Conservation (phyloP, 2,329 filamentous ascomycete species). For the Falciphora oryzae region DNA sequence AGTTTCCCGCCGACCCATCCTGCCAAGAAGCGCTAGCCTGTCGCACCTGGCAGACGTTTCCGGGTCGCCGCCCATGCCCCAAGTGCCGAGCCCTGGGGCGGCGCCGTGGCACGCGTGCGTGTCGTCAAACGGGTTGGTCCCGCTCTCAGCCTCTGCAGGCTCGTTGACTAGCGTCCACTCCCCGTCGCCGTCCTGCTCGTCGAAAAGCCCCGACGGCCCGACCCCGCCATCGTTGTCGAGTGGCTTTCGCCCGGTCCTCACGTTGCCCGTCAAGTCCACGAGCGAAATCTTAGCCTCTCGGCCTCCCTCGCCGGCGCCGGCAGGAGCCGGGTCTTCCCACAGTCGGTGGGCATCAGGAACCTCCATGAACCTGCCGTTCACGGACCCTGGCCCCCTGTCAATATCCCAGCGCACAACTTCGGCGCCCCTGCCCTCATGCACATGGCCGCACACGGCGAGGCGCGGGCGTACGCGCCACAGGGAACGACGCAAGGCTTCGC, state of each 20-base stretch:
- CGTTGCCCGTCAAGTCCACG: slow-evolving; percentile 49
- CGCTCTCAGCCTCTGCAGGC: neutral
- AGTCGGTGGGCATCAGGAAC: slow-evolving; percentile 20
- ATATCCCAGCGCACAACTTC: slow-evolving; percentile 58
- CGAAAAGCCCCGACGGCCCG: neutral
- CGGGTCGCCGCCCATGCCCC: slow-evolving; percentile 35
- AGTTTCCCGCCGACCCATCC: slow-evolving; percentile 55
- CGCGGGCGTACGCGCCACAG: slow-evolving; percentile 57
- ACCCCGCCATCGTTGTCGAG: slow-evolving; percentile 42
- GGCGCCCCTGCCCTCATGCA: slow-evolving; percentile 62
- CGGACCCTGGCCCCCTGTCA: slow-evolving; percentile 23
- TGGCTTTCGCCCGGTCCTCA: slow-evolving; percentile 27
- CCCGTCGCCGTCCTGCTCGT: neutral
- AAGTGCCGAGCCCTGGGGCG: slow-evolving; percentile 24
- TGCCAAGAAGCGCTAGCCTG: slow-evolving; percentile 31
- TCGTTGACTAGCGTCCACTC: neutral
- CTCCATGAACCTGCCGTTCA: neutral
- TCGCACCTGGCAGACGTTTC: slow-evolving; percentile 34
- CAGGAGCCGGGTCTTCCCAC: slow-evolving; percentile 47
- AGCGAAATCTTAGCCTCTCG: slow-evolving; percentile 51
- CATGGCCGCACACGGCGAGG: slow-evolving; percentile 65
- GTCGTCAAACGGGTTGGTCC: neutral
- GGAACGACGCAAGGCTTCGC: slow-evolving; percentile 49
- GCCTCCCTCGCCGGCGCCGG: slow-evolving; percentile 32
- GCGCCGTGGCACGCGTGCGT: slow-evolving; percentile 6